These are phyloP conservation scores for Bruguiera gymnorhiza DNA, from an alignment of 345 rosid species.

Conservation along the genomic window DNA sequence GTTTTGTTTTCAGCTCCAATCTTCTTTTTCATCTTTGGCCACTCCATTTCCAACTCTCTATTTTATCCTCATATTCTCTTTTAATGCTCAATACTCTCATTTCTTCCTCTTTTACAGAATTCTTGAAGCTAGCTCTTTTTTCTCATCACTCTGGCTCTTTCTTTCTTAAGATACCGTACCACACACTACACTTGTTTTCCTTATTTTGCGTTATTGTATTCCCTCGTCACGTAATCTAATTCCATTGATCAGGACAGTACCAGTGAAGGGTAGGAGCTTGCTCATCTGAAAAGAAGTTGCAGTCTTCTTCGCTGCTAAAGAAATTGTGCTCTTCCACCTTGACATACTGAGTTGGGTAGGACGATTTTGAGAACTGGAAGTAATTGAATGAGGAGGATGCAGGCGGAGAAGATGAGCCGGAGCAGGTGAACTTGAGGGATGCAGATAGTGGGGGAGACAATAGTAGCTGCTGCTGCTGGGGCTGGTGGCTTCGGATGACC, in stretches of 20 bases:
- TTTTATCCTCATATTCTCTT: background rate
- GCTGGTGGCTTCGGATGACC: constrained; percentile 27
- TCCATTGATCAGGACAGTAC: constrained; percentile 68
- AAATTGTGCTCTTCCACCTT: constrained; percentile 84
- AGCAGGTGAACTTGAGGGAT: constrained; percentile 12
- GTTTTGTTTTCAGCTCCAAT: background rate
- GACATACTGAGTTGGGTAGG: constrained; percentile 50
- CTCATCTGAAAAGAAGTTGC: constrained; percentile 78
- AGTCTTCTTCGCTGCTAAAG: constrained; percentile 71
- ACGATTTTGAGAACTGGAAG: constrained; percentile 19
- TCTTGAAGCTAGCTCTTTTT: constrained; percentile 1
- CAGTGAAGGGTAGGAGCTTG: constrained; percentile 82
- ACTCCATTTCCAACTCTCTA: background rate
- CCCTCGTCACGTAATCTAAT: background rate
- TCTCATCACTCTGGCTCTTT: background rate
- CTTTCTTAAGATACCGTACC: constrained; percentile 2
- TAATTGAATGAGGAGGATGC: constrained; percentile 20
- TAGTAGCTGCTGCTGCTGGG: constrained; percentile 23
- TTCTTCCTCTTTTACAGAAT: constrained; percentile 7
- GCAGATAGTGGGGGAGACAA: constrained; percentile 25
- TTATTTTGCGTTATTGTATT: background rate
- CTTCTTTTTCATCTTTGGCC: background rate
- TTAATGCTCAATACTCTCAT: background rate
- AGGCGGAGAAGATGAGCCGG: constrained; percentile 18
- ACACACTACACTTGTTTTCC: background rate